Evolutionary conservation across 306 rosid species (phyloP).

Genomic region (Vachellia collinsii): DNA sequence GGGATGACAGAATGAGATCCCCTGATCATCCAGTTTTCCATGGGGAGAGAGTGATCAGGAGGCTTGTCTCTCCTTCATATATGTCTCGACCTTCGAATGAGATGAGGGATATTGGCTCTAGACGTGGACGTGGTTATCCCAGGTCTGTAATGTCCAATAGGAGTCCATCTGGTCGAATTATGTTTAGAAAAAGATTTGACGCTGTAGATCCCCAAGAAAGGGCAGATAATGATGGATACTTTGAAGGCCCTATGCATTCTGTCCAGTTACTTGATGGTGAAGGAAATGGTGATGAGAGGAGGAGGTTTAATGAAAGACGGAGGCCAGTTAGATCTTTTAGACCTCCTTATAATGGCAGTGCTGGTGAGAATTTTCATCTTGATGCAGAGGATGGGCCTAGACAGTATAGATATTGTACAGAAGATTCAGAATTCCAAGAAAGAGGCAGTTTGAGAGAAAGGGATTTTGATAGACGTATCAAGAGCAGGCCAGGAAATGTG

Average conservation of each 20-base stretch:
- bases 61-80: slow-evolving; percentile 55
- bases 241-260: slow-evolving; percentile 67
- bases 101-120: slow-evolving; percentile 69
- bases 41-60: slow-evolving; percentile 64
- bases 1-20: slow-evolving; percentile 79
- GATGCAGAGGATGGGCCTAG: slow-evolving; percentile 66
- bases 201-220: slow-evolving; percentile 68
- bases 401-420: slow-evolving; percentile 69
- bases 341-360: slow-evolving; percentile 60
- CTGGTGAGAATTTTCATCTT: slow-evolving; percentile 65
- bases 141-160: slow-evolving; percentile 61
- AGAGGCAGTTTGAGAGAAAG: slow-evolving; percentile 71
- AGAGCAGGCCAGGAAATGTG: slow-evolving; percentile 63
- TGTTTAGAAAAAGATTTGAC: slow-evolving; percentile 70
- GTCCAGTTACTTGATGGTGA: slow-evolving; percentile 63
- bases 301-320: slow-evolving; percentile 77
- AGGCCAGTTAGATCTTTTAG: no score
- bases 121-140: slow-evolving; percentile 69
- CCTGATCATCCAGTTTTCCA: slow-evolving; percentile 56
- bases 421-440: slow-evolving; percentile 76
- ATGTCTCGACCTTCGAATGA: slow-evolving; percentile 62
- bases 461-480: slow-evolving; percentile 69
- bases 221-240: slow-evolving; percentile 60
- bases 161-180: slow-evolving; percentile 62
- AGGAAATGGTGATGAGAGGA: slow-evolving; percentile 69